Base-by-base conservation (phyloP, 2,329 filamentous ascomycete species). In the Waltergamsia citrina region DNA sequence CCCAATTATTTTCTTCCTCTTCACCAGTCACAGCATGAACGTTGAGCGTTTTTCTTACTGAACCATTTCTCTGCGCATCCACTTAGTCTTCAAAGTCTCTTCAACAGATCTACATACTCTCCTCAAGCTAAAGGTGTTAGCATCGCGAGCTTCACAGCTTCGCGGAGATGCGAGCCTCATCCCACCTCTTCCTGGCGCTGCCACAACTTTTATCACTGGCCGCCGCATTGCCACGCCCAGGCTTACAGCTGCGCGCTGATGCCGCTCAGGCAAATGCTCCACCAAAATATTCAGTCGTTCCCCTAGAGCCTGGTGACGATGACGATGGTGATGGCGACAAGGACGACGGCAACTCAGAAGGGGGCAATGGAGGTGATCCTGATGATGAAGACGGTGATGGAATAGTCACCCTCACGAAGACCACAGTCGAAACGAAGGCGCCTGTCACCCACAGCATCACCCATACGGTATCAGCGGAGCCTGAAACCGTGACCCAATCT, bases 261-360 rank as follows among this genome's bases (percentile, higher is more conserved):
- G 11, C 16, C 5, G 38, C 37, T 9, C 35, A 34, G 6, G 34
- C 35, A 10, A 36, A 33, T 6, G 35, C 40, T n/a, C 50, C 49
- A 32, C 57, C 56, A 3, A 46, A 47, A 16, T 63, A 62, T 32
- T 59, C 56, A 4, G 55, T 63, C 20, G 56, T 63, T 5, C 56
- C 57, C 11, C 41, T 61, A n/a, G 56, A 58, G 32, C 56, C 56
- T 3, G 46, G 43, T 12, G 41, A 53, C 6, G 36, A 28, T 10
- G 35, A 38, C 16, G 42, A 46, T n/a, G n/a, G 34, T 12, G 37
- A 34, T 12, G 39, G 31, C 12, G 34, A 28, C n/a, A 37, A 38
- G 8, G 38, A 40, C 9, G 33, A 38, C 7, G 29, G 31, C 15
- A 32, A 36, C 19, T 8, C 14, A 3, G 31, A 27, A 6, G 33